Evolutionary conservation across 2,329 filamentous ascomycete genomes (phyloP), one percentile per base, ranked within the genome.

Genomic region (Phaeosphaeria sp.): DNA sequence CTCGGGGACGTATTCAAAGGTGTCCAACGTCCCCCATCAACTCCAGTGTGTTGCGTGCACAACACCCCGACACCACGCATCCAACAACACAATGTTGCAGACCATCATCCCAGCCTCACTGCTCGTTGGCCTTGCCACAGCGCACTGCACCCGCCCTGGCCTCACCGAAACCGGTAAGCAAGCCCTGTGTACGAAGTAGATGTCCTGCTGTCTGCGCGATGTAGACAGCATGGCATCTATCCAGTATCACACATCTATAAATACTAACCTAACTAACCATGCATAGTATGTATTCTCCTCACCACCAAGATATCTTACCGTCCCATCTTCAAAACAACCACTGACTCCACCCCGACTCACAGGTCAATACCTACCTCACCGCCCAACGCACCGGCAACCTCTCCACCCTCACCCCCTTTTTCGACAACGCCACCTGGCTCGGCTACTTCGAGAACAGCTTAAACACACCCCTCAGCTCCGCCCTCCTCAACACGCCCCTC

Each of bases 401-500:
- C 36, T 39, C 15, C 15, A n/a, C 17, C 36, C 36, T 39, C 2
- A 39, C 36, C 36, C 17, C 68, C 2, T 56, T 51, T 40, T 66
- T 71, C 57, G 63, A 66, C 56, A 72, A 69, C 50, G 57, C 59
- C 48, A 72, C 66, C 46, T 69, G 64, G 64, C 60, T 66, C 17
- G 66, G 66, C n/a, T 72, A 72, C 57, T 65, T 53, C 47, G 68
- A 72, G 44, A 72, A 72, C 48, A 36, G 50, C n/a, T 36, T 57
- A 21, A 66, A 66, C 33, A n/a, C 65, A n/a, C 36, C 58, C 46
- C 36, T 71, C 51, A 49, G 56, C 53, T 51, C 57, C 25, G 53
- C 63, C 13, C 63, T 69, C 11, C 33, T 72, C 25, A 63, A 53
- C 30, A 65, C 57, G 9, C 49, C 64, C 11, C 62, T 72, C 17